A percentile compares a stretch with the other conserved stretches of the same genome.
Evolutionary conservation across 2,329 filamentous ascomycete genomes (phyloP).

Genomic region (Neonectria magnoliae): DNA sequence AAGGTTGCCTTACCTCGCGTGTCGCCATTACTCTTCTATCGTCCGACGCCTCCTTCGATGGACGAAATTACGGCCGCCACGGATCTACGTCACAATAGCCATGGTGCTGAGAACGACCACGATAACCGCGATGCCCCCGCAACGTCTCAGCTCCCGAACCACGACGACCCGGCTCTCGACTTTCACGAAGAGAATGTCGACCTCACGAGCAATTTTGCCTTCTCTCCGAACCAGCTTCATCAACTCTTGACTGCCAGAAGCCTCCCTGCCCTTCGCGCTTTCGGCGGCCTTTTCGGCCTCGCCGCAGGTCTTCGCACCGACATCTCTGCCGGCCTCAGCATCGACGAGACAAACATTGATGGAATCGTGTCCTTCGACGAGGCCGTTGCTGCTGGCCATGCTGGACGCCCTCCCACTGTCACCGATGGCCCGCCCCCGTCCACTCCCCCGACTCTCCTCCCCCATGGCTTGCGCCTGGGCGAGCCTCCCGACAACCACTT

Average conservation of each 20-base stretch:
- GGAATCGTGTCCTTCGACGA: conserved; percentile 60
- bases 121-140: conserved; percentile 16
- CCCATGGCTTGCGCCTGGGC: conserved; percentile 44
- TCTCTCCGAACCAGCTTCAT: conserved; percentile 63
- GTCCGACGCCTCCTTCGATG: conserved; percentile 37
- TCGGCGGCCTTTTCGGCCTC: conserved; percentile 65
- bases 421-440: conserved; percentile 32
- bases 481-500: conserved; percentile 42
- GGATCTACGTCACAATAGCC: conserved; percentile 32
- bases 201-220: conserved; percentile 60
- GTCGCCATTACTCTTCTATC: conserved; percentile 29
- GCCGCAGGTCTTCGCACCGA: conserved; percentile 62
- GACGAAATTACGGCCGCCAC: conserved; percentile 43
- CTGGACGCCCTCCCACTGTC: conserved; percentile 43
- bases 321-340: conserved; percentile 57
- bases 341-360: conserved; percentile 59
- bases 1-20: not conserved
- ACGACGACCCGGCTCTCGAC: conserved; percentile 34
- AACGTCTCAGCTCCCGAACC: conserved; percentile 14
- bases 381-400: conserved; percentile 53
- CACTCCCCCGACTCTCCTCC: conserved; percentile 31
- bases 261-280: conserved; percentile 57
- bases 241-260: conserved; percentile 63
- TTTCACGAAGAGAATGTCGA: conserved; percentile 38
- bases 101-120: conserved; percentile 26